Conservation (phyloP, 2,329 filamentous ascomycete species). For the Talaromyces sp. region DNA sequence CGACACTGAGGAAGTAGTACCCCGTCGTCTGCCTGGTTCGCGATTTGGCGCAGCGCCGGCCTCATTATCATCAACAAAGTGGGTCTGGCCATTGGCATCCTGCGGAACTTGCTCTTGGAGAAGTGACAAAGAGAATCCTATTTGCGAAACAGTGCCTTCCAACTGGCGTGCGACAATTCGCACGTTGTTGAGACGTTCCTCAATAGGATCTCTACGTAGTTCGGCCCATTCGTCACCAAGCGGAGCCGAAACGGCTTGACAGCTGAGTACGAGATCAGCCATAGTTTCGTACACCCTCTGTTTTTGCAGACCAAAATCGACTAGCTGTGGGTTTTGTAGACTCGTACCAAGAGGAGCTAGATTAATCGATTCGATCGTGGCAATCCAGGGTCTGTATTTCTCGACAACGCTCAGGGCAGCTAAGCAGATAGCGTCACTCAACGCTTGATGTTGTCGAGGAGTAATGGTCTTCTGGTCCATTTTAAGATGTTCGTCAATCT, state of each 20-base stretch:
- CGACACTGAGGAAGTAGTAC: conserved; percentile 42
- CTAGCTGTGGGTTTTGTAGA: conserved; percentile 78
- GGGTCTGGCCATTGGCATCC: conserved; percentile 36
- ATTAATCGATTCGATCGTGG: conserved; percentile 87
- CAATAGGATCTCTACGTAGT: conserved; percentile 81
- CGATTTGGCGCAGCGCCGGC: conserved; percentile 27
- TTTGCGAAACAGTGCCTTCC: conserved; percentile 80
- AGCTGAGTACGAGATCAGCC: conserved; percentile 80
- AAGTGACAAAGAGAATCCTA: conserved; percentile 82
- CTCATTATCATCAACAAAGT: conserved; percentile 28
- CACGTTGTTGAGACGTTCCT: conserved; percentile 79
- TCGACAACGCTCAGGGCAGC: conserved; percentile 79
- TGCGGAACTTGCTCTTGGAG: conserved; percentile 74
- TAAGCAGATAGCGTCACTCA: conserved; percentile 77
- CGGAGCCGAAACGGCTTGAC: conserved; percentile 87
- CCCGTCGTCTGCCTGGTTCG: conserved; percentile 37
- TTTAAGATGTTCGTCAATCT: conserved; percentile 78
- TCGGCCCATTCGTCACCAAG: conserved; percentile 95
- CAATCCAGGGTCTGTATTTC: conserved; percentile 83
- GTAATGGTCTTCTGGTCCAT: conserved; percentile 79
- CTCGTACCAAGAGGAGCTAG: conserved; percentile 72
- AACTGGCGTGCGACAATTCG: conserved; percentile 72
- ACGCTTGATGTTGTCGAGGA: conserved; percentile 69
- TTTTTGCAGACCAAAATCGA: conserved; percentile 86
- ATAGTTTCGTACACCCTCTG: conserved; percentile 92